These are phyloP conservation scores for Venturia effusa DNA, from an alignment of 2,329 filamentous ascomycete species.

Conservation along the genomic window DNA sequence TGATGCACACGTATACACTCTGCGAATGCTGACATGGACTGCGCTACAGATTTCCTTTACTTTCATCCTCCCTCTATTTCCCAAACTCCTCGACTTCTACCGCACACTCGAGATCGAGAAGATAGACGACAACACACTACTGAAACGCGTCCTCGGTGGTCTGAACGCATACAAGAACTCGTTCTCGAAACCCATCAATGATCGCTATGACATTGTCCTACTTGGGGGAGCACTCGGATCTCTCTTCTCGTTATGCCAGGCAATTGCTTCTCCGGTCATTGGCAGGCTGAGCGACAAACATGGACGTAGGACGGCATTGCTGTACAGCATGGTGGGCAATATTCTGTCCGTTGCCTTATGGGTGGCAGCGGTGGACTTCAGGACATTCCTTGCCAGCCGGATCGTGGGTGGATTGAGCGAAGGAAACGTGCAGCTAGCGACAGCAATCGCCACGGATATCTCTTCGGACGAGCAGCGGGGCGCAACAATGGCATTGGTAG, in stretches of 20 bases:
- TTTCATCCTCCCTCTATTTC: constrained; percentile 94
- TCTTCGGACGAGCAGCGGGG: constrained; percentile 76
- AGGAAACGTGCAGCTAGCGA: constrained; percentile 92
- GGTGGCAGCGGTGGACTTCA: constrained; percentile 88
- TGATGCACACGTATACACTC: not conserved
- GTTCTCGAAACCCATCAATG: constrained; percentile 86
- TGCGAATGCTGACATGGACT: not conserved
- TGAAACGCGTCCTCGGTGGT: constrained; percentile 68
- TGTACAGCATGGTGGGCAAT: constrained; percentile 88
- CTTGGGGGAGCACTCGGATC: constrained; percentile 89
- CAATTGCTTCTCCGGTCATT: constrained; percentile 83
- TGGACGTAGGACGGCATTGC: constrained; percentile 75
- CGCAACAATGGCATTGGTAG: constrained; percentile 90
- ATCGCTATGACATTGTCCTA: constrained; percentile 92
- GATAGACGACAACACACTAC: constrained; percentile 46
- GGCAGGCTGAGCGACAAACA: constrained; percentile 79
- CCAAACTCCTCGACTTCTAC: constrained; percentile 92
- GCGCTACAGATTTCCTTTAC: constrained; percentile 79
- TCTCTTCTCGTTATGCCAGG: constrained; percentile 86
- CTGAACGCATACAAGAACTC: constrained; percentile 92
- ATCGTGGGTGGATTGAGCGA: constrained; percentile 89
- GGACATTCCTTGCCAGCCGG: constrained; percentile 88
- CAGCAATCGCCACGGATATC: constrained; percentile 93
- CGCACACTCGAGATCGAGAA: constrained; percentile 59
- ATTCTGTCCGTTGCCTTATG: constrained; percentile 87